phyloP scores from a whole-genome alignment of 1,284 basidiomycete species.

The Trichosporon sp. region DNA sequence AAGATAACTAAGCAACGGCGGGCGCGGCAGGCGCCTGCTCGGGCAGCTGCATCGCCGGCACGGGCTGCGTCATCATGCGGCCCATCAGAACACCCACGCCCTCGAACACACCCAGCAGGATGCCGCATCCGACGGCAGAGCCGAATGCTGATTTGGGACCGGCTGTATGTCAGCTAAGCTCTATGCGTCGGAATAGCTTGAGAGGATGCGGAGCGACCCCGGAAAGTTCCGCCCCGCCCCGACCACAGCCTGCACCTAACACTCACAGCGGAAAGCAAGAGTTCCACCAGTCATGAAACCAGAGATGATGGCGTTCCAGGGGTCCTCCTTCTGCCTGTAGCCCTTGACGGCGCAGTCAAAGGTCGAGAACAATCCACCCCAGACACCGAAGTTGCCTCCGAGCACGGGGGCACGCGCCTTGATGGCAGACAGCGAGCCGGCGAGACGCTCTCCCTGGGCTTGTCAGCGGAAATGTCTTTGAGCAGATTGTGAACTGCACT shows the following conservation, averaged over 20 bases:
- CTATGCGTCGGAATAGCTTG: no score
- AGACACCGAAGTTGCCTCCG: constrained; percentile 95
- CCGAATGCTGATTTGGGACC: constrained; percentile 86
- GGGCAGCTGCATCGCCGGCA: constrained; percentile 40
- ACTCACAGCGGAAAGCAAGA: constrained; percentile 86
- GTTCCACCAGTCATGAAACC: constrained; percentile 98
- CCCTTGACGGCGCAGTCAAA: constrained; percentile 99
- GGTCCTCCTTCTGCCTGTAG: constrained; percentile 96
- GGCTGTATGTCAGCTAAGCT: constrained; percentile 55
- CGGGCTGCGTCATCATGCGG: constrained; percentile 47
- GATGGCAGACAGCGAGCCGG: constrained; percentile 91
- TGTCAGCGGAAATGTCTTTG: no score
- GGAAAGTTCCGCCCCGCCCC: no score
- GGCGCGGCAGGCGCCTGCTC: constrained; percentile 24
- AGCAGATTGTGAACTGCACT: no score
- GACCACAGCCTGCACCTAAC: no score
- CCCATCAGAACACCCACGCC: constrained; percentile 50
- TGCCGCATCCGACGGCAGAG: constrained; percentile 91
- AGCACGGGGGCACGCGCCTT: constrained; percentile 97
- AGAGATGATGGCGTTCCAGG: constrained; percentile 98
- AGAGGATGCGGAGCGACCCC: no score
- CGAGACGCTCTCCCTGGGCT: constrained; percentile 75
- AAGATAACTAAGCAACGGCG: constrained; percentile 16
- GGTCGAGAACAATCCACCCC: constrained; percentile 95
- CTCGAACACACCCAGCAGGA: constrained; percentile 92